Conservation (phyloP, 148 eudicot genomes). For the Rhododendron vialii region DNA sequence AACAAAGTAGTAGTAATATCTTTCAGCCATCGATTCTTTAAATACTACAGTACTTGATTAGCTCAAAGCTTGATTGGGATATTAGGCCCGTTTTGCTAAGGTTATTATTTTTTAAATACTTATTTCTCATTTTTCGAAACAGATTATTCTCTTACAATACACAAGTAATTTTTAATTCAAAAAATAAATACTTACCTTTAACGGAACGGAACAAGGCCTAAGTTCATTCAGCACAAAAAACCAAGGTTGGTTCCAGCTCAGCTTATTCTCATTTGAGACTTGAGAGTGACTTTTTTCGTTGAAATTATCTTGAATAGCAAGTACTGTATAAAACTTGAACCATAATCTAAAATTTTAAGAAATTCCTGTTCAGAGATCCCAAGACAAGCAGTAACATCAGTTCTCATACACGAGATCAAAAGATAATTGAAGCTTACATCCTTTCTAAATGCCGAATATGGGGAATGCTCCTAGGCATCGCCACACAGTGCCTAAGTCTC, state of each 20-base stretch:
- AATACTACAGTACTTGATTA: too few relatives aligned
- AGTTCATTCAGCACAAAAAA: too few relatives aligned
- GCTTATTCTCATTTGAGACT: background rate
- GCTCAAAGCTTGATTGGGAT: too few relatives aligned
- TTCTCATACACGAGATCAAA: background rate
- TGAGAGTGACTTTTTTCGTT: background rate
- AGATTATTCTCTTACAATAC: too few relatives aligned
- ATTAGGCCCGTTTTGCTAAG: too few relatives aligned
- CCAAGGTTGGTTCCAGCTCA: background rate
- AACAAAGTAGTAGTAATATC: background rate
- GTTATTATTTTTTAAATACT: too few relatives aligned
- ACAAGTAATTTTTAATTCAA: too few relatives aligned
- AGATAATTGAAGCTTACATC: background rate
- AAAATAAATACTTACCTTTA: too few relatives aligned
- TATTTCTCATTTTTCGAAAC: fast-evolving
- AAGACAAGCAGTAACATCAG: background rate
- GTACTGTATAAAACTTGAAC: background rate
- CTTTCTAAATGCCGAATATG: background rate
- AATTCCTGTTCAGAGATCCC: background rate
- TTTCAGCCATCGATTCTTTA: too few relatives aligned
- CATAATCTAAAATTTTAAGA: background rate
- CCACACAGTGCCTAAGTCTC: background rate
- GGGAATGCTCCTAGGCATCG: background rate
- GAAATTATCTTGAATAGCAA: too few relatives aligned
- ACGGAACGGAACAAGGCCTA: too few relatives aligned